Conservation (phyloP, 1,284 basidiomycete genomes). For the Leccinum griseonigrum region DNA sequence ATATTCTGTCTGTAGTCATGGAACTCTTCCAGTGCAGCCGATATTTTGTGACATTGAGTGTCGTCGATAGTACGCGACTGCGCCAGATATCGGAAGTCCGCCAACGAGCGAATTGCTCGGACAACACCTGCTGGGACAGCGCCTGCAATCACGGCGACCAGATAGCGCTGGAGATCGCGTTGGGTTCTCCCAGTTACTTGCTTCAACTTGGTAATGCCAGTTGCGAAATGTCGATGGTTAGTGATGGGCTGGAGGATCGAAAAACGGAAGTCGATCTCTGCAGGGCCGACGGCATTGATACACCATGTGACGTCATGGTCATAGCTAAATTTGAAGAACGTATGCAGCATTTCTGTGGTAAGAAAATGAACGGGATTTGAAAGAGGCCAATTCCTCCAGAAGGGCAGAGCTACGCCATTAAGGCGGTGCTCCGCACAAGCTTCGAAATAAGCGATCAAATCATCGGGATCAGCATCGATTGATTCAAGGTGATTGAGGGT, state of each 20-base stretch:
- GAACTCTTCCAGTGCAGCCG: neutral
- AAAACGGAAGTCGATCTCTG: neutral
- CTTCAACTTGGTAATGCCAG: neutral
- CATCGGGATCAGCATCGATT: too few relatives aligned
- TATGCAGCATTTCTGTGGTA: neutral
- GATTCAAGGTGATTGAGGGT: too few relatives aligned
- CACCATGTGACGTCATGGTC: neutral
- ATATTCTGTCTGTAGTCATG: neutral
- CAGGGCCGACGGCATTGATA: neutral
- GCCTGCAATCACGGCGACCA: neutral
- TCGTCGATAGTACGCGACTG: neutral
- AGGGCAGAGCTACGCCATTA: neutral
- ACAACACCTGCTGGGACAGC: neutral
- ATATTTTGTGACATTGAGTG: neutral
- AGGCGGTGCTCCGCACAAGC: neutral
- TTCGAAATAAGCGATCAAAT: neutral
- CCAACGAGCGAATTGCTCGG: neutral
- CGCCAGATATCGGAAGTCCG: neutral
- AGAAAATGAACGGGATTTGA: neutral
- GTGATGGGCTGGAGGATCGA: neutral
- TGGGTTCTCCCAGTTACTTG: too few relatives aligned
- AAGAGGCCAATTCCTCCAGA: neutral
- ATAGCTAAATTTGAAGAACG: neutral
- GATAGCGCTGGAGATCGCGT: neutral
- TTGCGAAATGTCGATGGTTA: neutral